Conservation (phyloP, 345 rosid genomes). For the Euphorbia peplus region DNA sequence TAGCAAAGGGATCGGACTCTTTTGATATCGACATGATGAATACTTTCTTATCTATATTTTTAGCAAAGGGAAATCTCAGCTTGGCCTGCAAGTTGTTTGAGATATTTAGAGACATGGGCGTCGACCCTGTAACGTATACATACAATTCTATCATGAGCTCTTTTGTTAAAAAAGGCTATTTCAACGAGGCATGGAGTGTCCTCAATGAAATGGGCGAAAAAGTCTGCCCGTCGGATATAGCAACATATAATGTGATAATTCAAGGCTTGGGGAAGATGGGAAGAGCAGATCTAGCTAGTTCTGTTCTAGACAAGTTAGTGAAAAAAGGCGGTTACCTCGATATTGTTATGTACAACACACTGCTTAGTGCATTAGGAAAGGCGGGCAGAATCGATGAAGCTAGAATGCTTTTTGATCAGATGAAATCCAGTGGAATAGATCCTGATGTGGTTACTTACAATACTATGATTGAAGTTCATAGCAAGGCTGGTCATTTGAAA, state of each 20-base stretch:
- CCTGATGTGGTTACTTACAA: slow-evolving; percentile 86
- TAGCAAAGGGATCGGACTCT: slow-evolving; percentile 43
- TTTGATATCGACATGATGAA: slow-evolving; percentile 84
- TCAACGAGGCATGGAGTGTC: slow-evolving; percentile 59
- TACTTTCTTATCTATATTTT: slow-evolving; percentile 74
- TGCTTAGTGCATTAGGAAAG: slow-evolving; percentile 79
- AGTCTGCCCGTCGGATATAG: slow-evolving; percentile 62
- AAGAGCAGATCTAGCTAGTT: slow-evolving; percentile 77
- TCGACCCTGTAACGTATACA: slow-evolving; percentile 62
- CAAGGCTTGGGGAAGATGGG: slow-evolving; percentile 89
- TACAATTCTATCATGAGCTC: slow-evolving; percentile 88
- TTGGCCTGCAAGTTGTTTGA: slow-evolving; percentile 91
- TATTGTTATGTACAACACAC: slow-evolving; percentile 85
- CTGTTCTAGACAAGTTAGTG: slow-evolving; percentile 60
- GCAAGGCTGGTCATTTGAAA: slow-evolving; percentile 70
- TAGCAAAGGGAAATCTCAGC: slow-evolving; percentile 80
- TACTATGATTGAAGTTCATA: slow-evolving; percentile 78
- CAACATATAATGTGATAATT: slow-evolving; percentile 79
- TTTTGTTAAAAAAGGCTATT: slow-evolving; percentile 79
- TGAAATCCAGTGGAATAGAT: slow-evolving; percentile 63
- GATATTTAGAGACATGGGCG: slow-evolving; percentile 58
- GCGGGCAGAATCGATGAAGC: slow-evolving; percentile 76
- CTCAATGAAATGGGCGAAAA: slow-evolving; percentile 68
- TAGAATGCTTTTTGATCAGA: slow-evolving; percentile 61
- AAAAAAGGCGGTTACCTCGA: slow-evolving; percentile 84